These are phyloP conservation scores for Candida piceae DNA, from an alignment of 805 yeast species.

Conservation along the genomic window DNA sequence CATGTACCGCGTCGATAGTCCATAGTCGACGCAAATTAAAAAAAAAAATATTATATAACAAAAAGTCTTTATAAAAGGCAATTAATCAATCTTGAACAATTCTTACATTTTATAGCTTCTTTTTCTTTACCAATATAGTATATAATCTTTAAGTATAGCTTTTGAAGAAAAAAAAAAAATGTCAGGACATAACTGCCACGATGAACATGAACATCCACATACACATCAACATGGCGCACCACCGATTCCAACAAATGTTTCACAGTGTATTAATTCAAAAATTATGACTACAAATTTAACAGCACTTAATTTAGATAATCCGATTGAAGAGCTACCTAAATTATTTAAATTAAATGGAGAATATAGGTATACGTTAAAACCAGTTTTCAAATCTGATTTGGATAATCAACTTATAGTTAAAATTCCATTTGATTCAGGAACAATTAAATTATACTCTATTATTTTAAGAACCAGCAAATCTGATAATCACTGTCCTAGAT, in stretches of 20 bases:
- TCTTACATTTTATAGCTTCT: no score
- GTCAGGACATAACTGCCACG: constrained; percentile 18
- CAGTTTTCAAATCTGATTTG: constrained; percentile 53
- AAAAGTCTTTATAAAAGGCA: no score
- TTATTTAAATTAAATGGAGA: constrained; percentile 51
- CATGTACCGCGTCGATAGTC: no score
- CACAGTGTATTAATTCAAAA: constrained; percentile 60
- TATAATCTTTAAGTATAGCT: no score
- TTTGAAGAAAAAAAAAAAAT: no score
- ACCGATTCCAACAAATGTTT: constrained; percentile 63
- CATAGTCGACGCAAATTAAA: no score
- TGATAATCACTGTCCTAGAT: constrained; percentile 57
- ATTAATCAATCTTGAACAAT: no score
- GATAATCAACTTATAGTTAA: constrained; percentile 76
- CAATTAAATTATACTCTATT: constrained; percentile 69
- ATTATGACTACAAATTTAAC: constrained; percentile 57
- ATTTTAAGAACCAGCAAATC: constrained; percentile 62
- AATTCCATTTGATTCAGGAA: constrained; percentile 69
- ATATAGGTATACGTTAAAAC: constrained; percentile 45
- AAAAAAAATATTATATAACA: no score
- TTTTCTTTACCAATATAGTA: no score
- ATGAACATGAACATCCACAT: constrained; percentile 25
- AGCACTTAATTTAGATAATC: constrained; percentile 58
- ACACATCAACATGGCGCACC: constrained; percentile 44
- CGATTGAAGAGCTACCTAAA: constrained; percentile 40